These are phyloP conservation scores for Pseudogymnoascus sp. DNA, from an alignment of 2,329 filamentous ascomycete genomes.

Conservation along the genomic window DNA sequence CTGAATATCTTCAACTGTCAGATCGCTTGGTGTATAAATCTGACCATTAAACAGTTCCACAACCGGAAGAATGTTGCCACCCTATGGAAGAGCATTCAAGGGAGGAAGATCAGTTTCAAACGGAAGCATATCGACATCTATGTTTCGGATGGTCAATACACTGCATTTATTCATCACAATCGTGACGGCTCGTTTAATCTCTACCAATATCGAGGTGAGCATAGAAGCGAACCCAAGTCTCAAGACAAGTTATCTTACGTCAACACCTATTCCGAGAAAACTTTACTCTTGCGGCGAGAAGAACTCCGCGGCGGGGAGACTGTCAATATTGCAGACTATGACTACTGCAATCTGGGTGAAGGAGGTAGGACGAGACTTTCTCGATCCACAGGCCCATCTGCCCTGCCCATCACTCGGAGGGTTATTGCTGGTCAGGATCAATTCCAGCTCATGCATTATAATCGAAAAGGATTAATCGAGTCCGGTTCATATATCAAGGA, in stretches of 20 bases:
- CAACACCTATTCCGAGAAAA: conserved; percentile 40
- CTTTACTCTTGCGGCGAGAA: conserved; percentile 32
- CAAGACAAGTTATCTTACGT: conserved; percentile 35
- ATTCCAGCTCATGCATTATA: conserved; percentile 41
- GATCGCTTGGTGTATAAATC: background rate
- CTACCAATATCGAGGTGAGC: conserved; percentile 20
- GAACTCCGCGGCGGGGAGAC: conserved; percentile 28
- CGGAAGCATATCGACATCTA: conserved; percentile 41
- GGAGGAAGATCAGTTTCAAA: conserved; percentile 41
- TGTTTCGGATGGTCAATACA: conserved; percentile 41
- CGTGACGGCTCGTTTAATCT: conserved; percentile 10
- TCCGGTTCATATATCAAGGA: conserved; percentile 47
- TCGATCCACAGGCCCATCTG: conserved; percentile 13
- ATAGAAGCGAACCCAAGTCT: conserved; percentile 39
- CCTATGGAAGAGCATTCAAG: conserved; percentile 43
- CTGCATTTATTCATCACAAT: conserved; percentile 36
- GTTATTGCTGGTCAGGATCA: conserved; percentile 39
- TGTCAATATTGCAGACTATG: conserved; percentile 42
- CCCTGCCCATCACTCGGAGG: conserved; percentile 24
- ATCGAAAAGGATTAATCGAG: conserved; percentile 44
- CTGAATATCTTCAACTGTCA: too few relatives aligned
- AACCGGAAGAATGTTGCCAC: conserved; percentile 41
- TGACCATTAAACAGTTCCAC: conserved; percentile 32
- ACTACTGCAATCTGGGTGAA: conserved; percentile 28
- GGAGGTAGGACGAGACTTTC: conserved; percentile 31